phyloP scores from a whole-genome alignment of 106 monocot genomes.

The Dendrobium chrysotoxum region DNA sequence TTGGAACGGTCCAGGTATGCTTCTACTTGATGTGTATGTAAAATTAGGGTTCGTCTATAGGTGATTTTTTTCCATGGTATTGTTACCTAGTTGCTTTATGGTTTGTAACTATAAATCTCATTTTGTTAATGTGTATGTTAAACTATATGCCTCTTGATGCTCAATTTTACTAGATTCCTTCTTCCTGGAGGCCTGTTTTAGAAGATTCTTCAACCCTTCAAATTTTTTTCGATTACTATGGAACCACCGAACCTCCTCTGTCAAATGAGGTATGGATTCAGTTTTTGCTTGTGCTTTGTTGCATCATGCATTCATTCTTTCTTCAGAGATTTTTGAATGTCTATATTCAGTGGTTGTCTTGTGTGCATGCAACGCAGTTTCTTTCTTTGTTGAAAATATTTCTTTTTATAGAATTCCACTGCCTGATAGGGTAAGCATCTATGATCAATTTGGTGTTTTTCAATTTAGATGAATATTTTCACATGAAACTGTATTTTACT shows the following conservation, averaged over 20 bases:
- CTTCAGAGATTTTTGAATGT: not conserved
- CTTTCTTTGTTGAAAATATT: not conserved
- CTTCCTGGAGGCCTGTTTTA: constrained; percentile 72
- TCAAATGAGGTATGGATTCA: constrained; percentile 74
- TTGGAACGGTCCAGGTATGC: constrained; percentile 91
- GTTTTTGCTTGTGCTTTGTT: not conserved
- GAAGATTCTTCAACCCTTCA: constrained; percentile 87
- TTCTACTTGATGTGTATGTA: constrained; percentile 8
- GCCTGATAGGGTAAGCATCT: not conserved
- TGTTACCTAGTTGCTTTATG: not conserved
- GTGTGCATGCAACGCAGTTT: not conserved
- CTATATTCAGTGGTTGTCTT: not conserved
- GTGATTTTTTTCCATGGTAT: not conserved
- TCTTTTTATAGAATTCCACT: not conserved
- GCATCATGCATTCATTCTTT: not conserved
- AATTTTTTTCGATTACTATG: constrained; percentile 96
- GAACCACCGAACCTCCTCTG: constrained; percentile 55
- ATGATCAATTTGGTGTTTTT: not conserved
- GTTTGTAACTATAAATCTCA: constrained; percentile 5
- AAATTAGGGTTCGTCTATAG: not conserved
- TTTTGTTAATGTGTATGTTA: not conserved
- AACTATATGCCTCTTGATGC: not conserved
- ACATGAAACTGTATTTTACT: not conserved
- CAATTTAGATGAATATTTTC: not conserved
- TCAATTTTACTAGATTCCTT: constrained; percentile 61